These are phyloP conservation scores for Entomortierella lignicola DNA, from an alignment of 192 early-diverging fungal genomes.

Conservation along the genomic window DNA sequence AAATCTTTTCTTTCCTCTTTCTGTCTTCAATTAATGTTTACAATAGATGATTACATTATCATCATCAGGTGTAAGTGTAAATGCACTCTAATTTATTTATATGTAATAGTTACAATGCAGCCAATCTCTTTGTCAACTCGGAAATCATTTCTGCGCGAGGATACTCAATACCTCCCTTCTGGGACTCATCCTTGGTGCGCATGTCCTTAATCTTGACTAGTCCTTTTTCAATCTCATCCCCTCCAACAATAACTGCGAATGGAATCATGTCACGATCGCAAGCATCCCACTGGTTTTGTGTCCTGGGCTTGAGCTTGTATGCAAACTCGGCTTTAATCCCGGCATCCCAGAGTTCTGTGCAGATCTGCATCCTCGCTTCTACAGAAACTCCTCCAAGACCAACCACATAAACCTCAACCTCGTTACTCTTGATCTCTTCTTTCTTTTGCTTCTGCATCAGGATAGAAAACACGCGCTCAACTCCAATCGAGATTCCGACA, in stretches of 20 bases:
- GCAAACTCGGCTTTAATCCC: conserved; percentile 91
- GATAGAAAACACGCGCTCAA: conserved; percentile 95
- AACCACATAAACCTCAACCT: conserved; percentile 89
- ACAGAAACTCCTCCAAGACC: conserved; percentile 83
- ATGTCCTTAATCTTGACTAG: conserved; percentile 92
- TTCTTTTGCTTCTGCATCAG: conserved; percentile 71
- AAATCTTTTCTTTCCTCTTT: conserved; percentile 4
- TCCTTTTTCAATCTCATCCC: conserved; percentile 81
- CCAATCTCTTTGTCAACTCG: conserved; percentile 68
- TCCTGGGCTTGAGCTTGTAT: conserved; percentile 91
- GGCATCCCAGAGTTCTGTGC: conserved; percentile 91
- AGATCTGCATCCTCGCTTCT: conserved; percentile 89
- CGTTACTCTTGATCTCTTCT: conserved; percentile 77
- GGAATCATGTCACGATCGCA: conserved; percentile 93
- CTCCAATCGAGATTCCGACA: conserved; percentile 94
- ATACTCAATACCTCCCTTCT: conserved; percentile 67
- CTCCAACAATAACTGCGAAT: conserved; percentile 89
- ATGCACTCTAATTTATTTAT: too few species aligned
- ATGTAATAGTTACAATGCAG: conserved; percentile 15
- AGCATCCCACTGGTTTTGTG: conserved; percentile 79
- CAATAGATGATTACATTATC: too few species aligned
- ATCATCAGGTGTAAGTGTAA: too few species aligned
- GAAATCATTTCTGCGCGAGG: conserved; percentile 70
- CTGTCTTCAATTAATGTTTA: too few species aligned
- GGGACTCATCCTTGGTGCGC: conserved; percentile 67